phyloP scores from a whole-genome alignment of 208 protist species.

The Acanthamoeba royreba region DNA sequence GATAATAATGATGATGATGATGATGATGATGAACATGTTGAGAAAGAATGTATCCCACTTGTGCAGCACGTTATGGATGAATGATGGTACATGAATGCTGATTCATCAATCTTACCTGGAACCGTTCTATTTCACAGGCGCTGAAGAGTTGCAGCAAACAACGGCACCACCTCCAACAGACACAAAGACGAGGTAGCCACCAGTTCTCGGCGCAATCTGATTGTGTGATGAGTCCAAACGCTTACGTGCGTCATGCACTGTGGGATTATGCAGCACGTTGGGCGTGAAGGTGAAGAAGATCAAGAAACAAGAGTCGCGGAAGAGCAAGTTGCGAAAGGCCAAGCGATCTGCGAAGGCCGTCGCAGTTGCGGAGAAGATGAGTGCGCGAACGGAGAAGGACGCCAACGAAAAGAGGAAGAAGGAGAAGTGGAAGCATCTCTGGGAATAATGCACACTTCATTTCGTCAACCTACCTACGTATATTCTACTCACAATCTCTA shows the following conservation, averaged over 20 bases:
- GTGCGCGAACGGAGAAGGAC: background rate
- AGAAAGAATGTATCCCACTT: no score
- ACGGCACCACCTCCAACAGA: background rate
- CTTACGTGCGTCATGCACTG: background rate
- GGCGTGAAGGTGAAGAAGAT: slow-evolving; percentile 1
- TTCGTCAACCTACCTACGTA: no score
- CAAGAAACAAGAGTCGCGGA: slow-evolving; percentile 4
- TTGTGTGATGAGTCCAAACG: background rate
- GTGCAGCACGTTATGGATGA: no score
- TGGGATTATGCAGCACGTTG: background rate
- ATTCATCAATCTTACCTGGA: background rate
- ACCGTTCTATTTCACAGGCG: background rate
- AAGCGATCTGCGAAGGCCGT: background rate
- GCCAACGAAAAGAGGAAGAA: background rate
- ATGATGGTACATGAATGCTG: no score
- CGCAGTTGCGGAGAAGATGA: background rate
- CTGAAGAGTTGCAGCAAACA: background rate
- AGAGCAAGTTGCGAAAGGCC: slow-evolving; percentile 1
- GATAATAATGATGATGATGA: no score
- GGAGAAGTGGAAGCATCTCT: slow-evolving; percentile 26
- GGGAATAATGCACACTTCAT: background rate
- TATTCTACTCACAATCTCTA: no score
- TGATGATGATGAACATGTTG: no score
- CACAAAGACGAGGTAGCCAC: background rate
- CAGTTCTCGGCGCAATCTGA: no score